phyloP scores from a whole-genome alignment of 805 yeast species.

The Teunomyces barrocoloradensis region DNA sequence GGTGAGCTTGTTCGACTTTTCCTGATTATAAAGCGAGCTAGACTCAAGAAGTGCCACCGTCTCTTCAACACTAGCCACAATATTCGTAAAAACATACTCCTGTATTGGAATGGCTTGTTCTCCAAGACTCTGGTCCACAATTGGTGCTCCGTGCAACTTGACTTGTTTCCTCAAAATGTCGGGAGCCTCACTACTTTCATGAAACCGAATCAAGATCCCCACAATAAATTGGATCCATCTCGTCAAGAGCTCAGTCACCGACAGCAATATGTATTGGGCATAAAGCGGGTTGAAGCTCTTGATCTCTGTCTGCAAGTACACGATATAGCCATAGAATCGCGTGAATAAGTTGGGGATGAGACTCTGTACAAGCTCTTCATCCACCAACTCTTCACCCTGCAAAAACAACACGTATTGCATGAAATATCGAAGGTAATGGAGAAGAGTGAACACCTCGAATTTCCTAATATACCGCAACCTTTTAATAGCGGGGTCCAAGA shows the following conservation, averaged over 20 bases:
- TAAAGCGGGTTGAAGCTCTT: not conserved
- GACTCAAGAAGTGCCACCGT: slow-evolving; percentile 10
- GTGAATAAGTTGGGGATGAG: slow-evolving; percentile 17
- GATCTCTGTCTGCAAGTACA: slow-evolving; percentile 4
- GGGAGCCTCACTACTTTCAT: slow-evolving; percentile 7
- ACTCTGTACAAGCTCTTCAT: slow-evolving; percentile 9
- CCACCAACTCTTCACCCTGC: slow-evolving; percentile 34
- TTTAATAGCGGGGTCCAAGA: slow-evolving; percentile 16
- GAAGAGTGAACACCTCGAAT: slow-evolving; percentile 19
- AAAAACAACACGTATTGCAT: slow-evolving; percentile 29
- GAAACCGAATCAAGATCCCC: slow-evolving; percentile 31
- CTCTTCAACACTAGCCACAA: slow-evolving; percentile 12
- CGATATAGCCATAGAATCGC: slow-evolving; percentile 12
- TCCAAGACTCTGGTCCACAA: slow-evolving; percentile 2
- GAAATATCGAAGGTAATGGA: slow-evolving; percentile 29
- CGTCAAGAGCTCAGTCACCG: slow-evolving; percentile 28
- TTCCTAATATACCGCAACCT: slow-evolving; percentile 12
- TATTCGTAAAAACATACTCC: slow-evolving; percentile 8
- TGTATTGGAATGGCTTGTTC: slow-evolving; percentile 8
- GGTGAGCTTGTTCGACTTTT: slow-evolving; percentile 16
- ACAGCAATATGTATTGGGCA: slow-evolving; percentile 22
- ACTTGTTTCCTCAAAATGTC: slow-evolving; percentile 6
- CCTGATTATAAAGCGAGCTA: slow-evolving; percentile 13
- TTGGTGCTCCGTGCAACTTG: not conserved
- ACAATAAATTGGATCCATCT: slow-evolving; percentile 30